Evolutionary conservation across 2,329 filamentous ascomycete genomes (phyloP), one percentile per base, ranked within the genome.

Genomic region (Epichloe baconii): DNA sequence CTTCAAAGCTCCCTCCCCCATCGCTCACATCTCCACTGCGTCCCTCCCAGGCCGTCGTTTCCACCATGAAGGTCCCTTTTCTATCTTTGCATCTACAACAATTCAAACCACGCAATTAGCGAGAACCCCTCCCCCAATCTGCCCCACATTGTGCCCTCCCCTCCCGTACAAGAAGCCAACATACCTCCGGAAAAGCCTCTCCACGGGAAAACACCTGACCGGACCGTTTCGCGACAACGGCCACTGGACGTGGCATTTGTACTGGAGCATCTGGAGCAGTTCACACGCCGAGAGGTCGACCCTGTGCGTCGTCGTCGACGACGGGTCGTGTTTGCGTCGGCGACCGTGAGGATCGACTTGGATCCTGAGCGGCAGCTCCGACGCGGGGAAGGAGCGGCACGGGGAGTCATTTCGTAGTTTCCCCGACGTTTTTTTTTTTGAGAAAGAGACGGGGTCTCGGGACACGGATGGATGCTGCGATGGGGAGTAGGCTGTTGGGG

Each of bases 41-140:
- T 53, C 64, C 71, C 65, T 83, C 79, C 80, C 79, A 83, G 43
- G 73, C 71, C 12, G 80, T 83, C 23, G 80, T 84, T 66, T 84
- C 80, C 43, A 82, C 76, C 62, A 70, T 75, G 58, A 83, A 84
- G 7, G 53, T 67, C 4, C 76, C 77, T 14, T 77, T 76, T 57
- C 67, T 73, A 63, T 82, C 79, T 53, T 69, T 68, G 63, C 80
- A 83, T 57, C 80, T 83, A 61, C 55, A 54, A 61, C 55, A 54
- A 17, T 26, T 5, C 26, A 35, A 17, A 14, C 11, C 41, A 21
- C n/a, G 17, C 41, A 14, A 21, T 38, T 38, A 38, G 36, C 36
- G 11, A 31, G 19, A 19, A 17, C 17, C 19, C 19, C 19, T 2
- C 17, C 17, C 17, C 17, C 17, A 17, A 17, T 19, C 40, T 7